Evolutionary conservation across 805 yeast species (phyloP), one percentile per base, ranked within the genome.

Genomic region (Lipomyces chichibuensis): DNA sequence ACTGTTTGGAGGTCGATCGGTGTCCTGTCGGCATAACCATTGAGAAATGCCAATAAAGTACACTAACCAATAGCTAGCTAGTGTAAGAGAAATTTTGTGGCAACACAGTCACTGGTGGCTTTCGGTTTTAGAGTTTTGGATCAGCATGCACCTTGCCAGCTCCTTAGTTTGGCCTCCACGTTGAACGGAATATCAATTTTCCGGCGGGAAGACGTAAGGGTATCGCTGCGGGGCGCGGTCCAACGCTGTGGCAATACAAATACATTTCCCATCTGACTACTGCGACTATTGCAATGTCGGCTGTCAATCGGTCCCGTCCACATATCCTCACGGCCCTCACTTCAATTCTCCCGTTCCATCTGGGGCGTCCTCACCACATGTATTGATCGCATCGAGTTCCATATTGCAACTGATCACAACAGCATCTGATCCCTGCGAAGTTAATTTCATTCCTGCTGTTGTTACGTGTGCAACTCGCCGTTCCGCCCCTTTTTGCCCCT

Each of bases 401-500:
- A 3, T n/a, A 17, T 43, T 43, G 49, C 49, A n/a, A n/a, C 23
- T 43, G 49, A 14, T 9, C 43, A 13, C 17, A 9, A 13, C 17
- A 37, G 17, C n/a, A 37, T 29, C 32, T 53, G 32, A n/a, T 13
- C 37, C 33, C 27, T 20, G 35, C 54, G 39, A 27, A 39, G 20
- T 20, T 35, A 27, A 39, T 11, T 27, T 14, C 17, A 11, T 51
- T 59, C 29, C 62, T 13, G 13, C 43, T 37, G 43, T 37, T 37
- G 43, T 37, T 37, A 5, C 43, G 13, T 2, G 17, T 37, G 43
- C 43, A 1, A 37, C 43, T 0, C 1, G 17, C 39, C 17, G 43
- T 37, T 37, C 11, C 5, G 20, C 57, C 57, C 35, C 57, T 52
- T 20, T 49, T 46, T 60, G 35, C 29, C 62, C 39, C 57, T 35